These are phyloP conservation scores for Apophysomyces ossiformis DNA, from an alignment of 371 early-diverging fungal species.

Conservation along the genomic window DNA sequence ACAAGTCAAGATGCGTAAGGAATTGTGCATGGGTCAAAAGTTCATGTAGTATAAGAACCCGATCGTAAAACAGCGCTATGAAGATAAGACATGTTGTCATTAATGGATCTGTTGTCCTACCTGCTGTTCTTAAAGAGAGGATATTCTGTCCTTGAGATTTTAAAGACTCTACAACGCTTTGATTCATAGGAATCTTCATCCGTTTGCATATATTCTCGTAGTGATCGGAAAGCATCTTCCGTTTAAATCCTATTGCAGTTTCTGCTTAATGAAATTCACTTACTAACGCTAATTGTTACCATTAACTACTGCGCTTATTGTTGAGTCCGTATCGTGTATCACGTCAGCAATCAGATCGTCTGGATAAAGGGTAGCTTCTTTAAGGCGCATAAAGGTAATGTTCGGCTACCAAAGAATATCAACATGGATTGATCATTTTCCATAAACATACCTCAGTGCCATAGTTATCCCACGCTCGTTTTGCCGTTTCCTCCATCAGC, in stretches of 20 bases:
- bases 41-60: slow-evolving; percentile 15
- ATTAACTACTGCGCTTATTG: slow-evolving; percentile 22
- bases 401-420: slow-evolving; percentile 17
- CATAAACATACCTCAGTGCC: slow-evolving; percentile 29
- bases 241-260: slow-evolving; percentile 1
- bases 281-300: slow-evolving; percentile 8
- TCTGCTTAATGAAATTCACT: neutral
- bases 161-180: neutral
- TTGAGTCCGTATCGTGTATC: slow-evolving; percentile 14
- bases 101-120: neutral
- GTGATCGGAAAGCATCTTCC: slow-evolving; percentile 23
- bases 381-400: slow-evolving; percentile 22
- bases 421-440: neutral
- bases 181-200: neutral
- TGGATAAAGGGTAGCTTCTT: slow-evolving; percentile 15
- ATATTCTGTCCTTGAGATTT: neutral
- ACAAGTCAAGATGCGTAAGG: slow-evolving; percentile 26
- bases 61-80: neutral
- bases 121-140: slow-evolving; percentile 1
- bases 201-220: slow-evolving; percentile 34
- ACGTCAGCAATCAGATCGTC: slow-evolving; percentile 27
- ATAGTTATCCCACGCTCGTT: slow-evolving; percentile 29
- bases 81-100: neutral
- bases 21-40: slow-evolving; percentile 23
- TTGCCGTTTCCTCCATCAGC: slow-evolving; percentile 27